Evolutionary conservation across 2,329 filamentous ascomycete species (phyloP), one percentile per base, ranked within the genome.

Genomic region (Thelonectria rubi): DNA sequence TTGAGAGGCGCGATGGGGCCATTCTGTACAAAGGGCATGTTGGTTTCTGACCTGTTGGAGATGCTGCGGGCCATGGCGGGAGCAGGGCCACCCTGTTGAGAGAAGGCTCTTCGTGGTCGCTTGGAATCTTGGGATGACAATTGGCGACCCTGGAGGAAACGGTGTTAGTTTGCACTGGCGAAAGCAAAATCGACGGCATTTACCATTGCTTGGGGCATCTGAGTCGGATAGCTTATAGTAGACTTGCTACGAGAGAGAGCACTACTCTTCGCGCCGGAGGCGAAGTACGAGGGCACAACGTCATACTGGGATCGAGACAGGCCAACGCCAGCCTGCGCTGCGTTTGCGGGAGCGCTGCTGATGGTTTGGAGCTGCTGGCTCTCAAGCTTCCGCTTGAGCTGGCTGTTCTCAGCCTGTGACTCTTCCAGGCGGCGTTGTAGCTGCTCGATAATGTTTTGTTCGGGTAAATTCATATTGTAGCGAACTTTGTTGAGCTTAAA

Each of bases 1-100:
- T 30, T 30, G 26, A 30, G 58, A 14, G 72, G 68, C 3, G 78
- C 74, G 64, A 79, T 73, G 56, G 74, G 74, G 48, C 72, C 71
- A 34, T 71, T 74, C 55, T 71, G 67, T 65, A 71, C 61, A 73
- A 81, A 81, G 37, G 80, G 78, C 48, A 76, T 77, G 26, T 76
- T 65, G 40, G 72, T 69, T 24, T 78, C 76, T 10, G 80, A 80
- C 32, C 76, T 73, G 65, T 75, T 79, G 40, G 81, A 84, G 14
- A 74, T 72, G 55, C 75, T 78, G 58, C 82, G 80, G 67, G 77
- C 75, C 81, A 84, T 84, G 63, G 74, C 73, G 30, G 77, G 74
- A 1, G 76, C 73, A 9, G 72, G 63, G 12, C 72, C 60, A 1
- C 69, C 65, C 56, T 76, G 73, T 46, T 75, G 74, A 24, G 73